Evolutionary conservation across 1,284 basidiomycete species (phyloP).

Genomic region (Heterobasidion annosum): DNA sequence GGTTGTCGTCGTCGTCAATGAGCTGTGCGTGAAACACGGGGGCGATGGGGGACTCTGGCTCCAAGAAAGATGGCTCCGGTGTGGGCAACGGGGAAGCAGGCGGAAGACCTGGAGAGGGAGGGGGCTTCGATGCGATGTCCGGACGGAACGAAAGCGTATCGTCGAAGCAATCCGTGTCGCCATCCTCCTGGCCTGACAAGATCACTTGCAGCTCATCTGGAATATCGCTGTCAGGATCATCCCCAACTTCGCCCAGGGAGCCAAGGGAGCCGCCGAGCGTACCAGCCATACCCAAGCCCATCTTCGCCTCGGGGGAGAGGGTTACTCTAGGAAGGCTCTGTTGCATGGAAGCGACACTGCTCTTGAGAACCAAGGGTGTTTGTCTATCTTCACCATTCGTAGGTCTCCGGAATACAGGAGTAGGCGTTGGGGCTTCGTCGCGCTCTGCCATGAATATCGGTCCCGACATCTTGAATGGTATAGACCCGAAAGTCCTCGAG

Average conservation of each 20-base stretch:
- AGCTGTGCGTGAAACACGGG: conserved; percentile 38
- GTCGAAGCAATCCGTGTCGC: conserved; percentile 24
- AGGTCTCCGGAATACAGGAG: conserved; percentile 42
- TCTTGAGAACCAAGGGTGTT: conserved; percentile 6
- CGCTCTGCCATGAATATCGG: conserved; percentile 10
- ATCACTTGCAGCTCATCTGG: conserved; percentile 65
- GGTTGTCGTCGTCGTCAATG: conserved; percentile 34
- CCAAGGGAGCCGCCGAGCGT: conserved; percentile 54
- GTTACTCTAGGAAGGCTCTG: conserved; percentile 21
- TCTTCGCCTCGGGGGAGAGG: conserved; percentile 40
- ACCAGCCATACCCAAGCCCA: conserved; percentile 49
- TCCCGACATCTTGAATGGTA: conserved; percentile 13
- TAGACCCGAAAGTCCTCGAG: conserved; percentile 41
- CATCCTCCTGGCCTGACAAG: conserved; percentile 39
- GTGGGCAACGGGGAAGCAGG: conserved; percentile 31
- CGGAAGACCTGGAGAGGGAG: conserved; percentile 32
- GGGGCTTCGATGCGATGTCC: conserved; percentile 4
- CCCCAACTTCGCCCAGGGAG: conserved; percentile 33
- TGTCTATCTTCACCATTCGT: conserved; percentile 9
- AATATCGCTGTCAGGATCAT: conserved; percentile 66
- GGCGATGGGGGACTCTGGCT: conserved; percentile 11
- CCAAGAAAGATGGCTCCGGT: conserved; percentile 9
- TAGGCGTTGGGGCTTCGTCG: conserved; percentile 22
- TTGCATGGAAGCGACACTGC: conserved; percentile 9
- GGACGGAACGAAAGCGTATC: conserved; percentile 32